Base-by-base conservation (phyloP, 2,329 filamentous ascomycete genomes). In the Knufia fluminis region DNA sequence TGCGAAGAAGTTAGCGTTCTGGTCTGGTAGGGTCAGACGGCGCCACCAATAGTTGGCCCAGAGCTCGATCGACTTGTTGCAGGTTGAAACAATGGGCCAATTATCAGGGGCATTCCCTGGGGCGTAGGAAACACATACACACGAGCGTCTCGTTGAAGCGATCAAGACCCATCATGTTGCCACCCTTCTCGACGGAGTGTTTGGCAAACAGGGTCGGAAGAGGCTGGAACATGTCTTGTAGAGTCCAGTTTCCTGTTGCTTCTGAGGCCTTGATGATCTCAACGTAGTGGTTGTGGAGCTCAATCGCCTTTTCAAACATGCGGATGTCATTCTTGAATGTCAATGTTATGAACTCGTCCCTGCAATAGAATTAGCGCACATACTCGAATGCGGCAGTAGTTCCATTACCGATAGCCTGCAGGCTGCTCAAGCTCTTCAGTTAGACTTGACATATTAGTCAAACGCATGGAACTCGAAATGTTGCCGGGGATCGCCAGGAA, bases 121-220 rank as follows among this genome's bases (percentile, higher is more conserved):
- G 12, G 1, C 24, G 17, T 9, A 16, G 23, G 16, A 6, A 14
- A 10, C 8, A 55, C 54, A 56, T 44, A 54, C 52, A 42, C 46
- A 57, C 19, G 55, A 53, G 31, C 8, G 66, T 64, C 14, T 62
- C 57, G 1, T 60, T 59, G 8, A 60, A 55, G 4, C 59, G 58
- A 32, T 71, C 64, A 23, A 70, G 52, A 3, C 62, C 62, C 1
- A 68, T 58, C 0, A 67, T 54, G 33, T 66, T 68, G 20, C 70
- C 69, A 2, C 57, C 57, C 7, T 61, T 59, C 46, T 66, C 64
- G 17, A 62, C 50, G 3, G 61, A 57, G 4, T 65, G 63, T 52
- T 68, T 59, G 32, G 63, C 62, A 4, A 61, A 61, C 1, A 69
- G 52, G 17, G 55, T 51, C 0, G 70, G 68, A 43, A 75, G 66